Evolutionary conservation across 176 grass and related monocot genomes (phyloP).

Genomic region (Musa beccarii): DNA sequence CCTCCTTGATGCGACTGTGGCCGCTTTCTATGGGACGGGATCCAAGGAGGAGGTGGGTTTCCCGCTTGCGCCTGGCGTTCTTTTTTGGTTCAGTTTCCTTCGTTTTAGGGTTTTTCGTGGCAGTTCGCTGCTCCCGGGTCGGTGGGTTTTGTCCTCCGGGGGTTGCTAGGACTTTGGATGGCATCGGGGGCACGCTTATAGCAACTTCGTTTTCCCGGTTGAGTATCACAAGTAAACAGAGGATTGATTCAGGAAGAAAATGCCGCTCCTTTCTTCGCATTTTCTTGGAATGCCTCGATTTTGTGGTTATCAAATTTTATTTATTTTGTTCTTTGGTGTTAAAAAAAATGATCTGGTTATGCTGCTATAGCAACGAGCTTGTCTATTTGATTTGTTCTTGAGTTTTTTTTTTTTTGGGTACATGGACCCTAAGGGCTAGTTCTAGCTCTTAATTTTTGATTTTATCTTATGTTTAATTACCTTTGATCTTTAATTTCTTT

Average conservation of each 20-base stretch:
- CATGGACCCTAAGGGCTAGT: no score
- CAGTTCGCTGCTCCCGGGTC: not conserved
- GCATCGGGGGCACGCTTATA: no score
- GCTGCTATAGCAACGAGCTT: not conserved
- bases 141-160: no score
- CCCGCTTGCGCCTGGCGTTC: not conserved
- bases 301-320: not conserved
- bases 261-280: not conserved
- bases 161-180: no score
- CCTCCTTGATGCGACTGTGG: conserved; percentile 75
- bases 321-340: not conserved
- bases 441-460: no score
- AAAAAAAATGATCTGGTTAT: no score
- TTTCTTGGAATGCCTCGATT: not conserved
- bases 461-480: no score
- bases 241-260: not conserved
- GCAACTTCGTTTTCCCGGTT: no score
- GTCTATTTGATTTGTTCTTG: not conserved
- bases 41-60: conserved; percentile 87
- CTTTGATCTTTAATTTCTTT: no score
- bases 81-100: not conserved
- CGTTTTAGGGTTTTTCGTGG: not conserved
- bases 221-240: not conserved
- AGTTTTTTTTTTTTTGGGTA: not conserved
- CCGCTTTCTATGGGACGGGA: conserved; percentile 98